phyloP scores from a whole-genome alignment of 164 flowering plant species.

The Buxus sempervirens region DNA sequence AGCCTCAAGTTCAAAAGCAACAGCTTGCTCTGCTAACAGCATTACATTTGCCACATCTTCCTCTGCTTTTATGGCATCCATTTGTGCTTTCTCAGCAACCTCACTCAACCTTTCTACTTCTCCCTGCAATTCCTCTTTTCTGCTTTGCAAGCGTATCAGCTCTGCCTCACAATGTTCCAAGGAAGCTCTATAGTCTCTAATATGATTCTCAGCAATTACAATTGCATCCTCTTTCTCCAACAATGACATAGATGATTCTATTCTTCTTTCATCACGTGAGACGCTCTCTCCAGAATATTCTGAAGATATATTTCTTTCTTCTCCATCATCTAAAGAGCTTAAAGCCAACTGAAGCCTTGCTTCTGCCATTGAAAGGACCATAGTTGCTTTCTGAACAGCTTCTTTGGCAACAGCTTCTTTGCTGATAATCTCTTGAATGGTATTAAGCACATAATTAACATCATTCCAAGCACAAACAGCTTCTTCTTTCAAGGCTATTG shows the following conservation, averaged over 20 bases:
- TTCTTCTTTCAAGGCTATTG: slow-evolving; percentile 83
- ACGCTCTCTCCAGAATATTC: slow-evolving; percentile 31
- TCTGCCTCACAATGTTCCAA: slow-evolving; percentile 59
- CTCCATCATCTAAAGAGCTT: slow-evolving; percentile 40
- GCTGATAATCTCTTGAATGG: slow-evolving; percentile 49
- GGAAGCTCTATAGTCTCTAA: slow-evolving; percentile 42
- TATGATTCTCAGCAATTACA: slow-evolving; percentile 53
- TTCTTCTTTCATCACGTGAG: slow-evolving; percentile 22
- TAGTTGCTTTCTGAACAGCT: slow-evolving; percentile 79
- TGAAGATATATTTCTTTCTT: slow-evolving; percentile 20
- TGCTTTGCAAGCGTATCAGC: slow-evolving; percentile 50
- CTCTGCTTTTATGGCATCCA: slow-evolving; percentile 76
- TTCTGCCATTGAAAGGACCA: slow-evolving; percentile 86
- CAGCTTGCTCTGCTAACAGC: slow-evolving; percentile 96
- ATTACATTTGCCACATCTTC: slow-evolving; percentile 91
- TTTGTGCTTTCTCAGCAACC: slow-evolving; percentile 66
- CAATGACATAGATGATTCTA: slow-evolving; percentile 11
- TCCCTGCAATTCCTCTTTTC: slow-evolving; percentile 72
- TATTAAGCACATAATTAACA: slow-evolving; percentile 44
- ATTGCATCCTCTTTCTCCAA: slow-evolving; percentile 41
- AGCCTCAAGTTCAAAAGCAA: slow-evolving; percentile 91
- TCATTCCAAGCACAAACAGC: slow-evolving; percentile 65
- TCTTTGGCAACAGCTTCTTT: slow-evolving; percentile 72
- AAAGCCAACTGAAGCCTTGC: slow-evolving; percentile 70
- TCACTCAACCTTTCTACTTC: slow-evolving; percentile 71